phyloP scores from a whole-genome alignment of 331 rosid genomes.

The Quercus phellos region DNA sequence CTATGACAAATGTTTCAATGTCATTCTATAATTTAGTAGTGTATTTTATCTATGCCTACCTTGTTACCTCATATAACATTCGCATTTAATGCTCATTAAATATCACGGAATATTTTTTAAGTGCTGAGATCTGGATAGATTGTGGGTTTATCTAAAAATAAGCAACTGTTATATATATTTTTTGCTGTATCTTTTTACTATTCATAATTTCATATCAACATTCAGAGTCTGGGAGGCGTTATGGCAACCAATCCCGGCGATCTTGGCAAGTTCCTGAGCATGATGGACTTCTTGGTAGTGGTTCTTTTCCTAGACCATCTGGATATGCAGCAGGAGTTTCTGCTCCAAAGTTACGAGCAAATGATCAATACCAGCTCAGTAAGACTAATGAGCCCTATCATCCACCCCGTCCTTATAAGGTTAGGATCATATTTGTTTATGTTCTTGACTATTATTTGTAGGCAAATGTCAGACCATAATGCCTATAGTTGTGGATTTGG shows the following conservation, averaged over 20 bases:
- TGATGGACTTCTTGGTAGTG: conserved; percentile 99
- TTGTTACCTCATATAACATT: background rate
- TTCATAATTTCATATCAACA: conserved; percentile 27
- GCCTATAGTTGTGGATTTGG: background rate
- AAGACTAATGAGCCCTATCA: conserved; percentile 85
- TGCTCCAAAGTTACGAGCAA: conserved; percentile 57
- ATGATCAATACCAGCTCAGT: conserved; percentile 48
- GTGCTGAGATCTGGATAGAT: background rate
- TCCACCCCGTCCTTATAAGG: conserved; percentile 96
- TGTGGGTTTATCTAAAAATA: conserved; percentile 11
- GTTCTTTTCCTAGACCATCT: conserved; percentile 86
- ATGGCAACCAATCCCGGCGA: conserved; percentile 61
- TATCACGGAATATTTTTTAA: background rate
- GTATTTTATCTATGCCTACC: background rate
- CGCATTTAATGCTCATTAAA: no score
- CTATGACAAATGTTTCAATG: background rate
- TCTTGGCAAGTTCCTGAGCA: conserved; percentile 92
- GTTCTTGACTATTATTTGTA: background rate
- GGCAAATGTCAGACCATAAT: background rate
- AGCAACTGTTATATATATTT: conserved; percentile 2
- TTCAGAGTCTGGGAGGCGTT: conserved; percentile 68
- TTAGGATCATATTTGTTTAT: conserved; percentile 21
- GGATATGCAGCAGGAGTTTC: conserved; percentile 67
- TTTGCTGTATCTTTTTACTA: conserved; percentile 10
- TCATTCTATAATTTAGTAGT: background rate